Conservation (phyloP, 257 asterid species). For the Solanum chiquidenum region DNA sequence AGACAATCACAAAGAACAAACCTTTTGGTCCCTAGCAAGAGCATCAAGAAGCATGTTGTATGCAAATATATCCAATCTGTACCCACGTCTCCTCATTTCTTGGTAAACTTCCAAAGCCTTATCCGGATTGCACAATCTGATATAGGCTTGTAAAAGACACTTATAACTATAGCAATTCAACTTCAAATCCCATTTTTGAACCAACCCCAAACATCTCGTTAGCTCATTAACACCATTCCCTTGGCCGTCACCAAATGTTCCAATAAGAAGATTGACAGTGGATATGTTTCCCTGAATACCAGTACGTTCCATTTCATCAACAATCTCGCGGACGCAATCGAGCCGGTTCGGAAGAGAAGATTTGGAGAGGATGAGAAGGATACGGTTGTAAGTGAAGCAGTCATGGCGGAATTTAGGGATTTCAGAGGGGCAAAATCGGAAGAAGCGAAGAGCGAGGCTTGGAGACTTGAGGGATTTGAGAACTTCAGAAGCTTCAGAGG, state of each 20-base stretch:
- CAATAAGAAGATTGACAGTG: slow-evolving; percentile 69
- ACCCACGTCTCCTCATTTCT: slow-evolving; percentile 55
- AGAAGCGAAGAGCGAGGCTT: slow-evolving; percentile 51
- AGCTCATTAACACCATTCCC: slow-evolving; percentile 34
- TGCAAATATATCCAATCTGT: slow-evolving; percentile 59
- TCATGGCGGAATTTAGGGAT: slow-evolving; percentile 65
- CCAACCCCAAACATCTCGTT: slow-evolving; percentile 55
- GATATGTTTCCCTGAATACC: slow-evolving; percentile 55
- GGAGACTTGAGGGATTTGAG: slow-evolving; percentile 69
- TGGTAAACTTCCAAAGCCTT: slow-evolving; percentile 43
- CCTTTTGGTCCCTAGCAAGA: slow-evolving; percentile 76
- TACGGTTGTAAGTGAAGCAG: slow-evolving; percentile 72
- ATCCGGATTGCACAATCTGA: slow-evolving; percentile 44
- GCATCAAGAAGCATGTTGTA: slow-evolving; percentile 87
- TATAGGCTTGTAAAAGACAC: slow-evolving; percentile 77
- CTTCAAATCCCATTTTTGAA: slow-evolving; percentile 70
- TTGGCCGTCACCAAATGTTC: slow-evolving; percentile 28
- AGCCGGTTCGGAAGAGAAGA: slow-evolving; percentile 36
- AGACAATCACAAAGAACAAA: slow-evolving; percentile 6
- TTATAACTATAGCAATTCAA: slow-evolving; percentile 70
- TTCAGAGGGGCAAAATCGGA: slow-evolving; percentile 59
- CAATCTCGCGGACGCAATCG: slow-evolving; percentile 30
- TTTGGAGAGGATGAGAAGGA: slow-evolving; percentile 50
- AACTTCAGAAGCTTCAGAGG: slow-evolving; percentile 69
- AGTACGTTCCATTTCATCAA: slow-evolving; percentile 27